Evolutionary conservation across 2,329 filamentous ascomycete genomes (phyloP).

Genomic region (Dactylonectria macrodidyma): DNA sequence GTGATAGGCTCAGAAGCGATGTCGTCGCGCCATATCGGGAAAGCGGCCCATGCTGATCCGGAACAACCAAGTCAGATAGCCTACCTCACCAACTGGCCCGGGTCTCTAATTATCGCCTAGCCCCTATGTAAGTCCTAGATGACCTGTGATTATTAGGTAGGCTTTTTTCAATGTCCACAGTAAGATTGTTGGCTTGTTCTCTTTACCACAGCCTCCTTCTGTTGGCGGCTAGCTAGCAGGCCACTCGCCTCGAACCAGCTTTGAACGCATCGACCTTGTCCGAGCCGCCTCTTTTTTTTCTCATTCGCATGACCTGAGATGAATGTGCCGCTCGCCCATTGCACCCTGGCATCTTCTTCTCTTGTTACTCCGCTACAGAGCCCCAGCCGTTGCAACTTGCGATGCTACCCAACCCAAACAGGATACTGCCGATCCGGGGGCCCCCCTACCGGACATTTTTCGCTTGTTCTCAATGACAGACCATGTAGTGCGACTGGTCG

Average conservation of each 20-base stretch:
- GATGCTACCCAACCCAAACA: conserved; percentile 21
- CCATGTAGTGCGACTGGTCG: background rate
- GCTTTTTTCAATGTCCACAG: background rate
- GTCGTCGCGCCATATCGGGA: conserved; percentile 17
- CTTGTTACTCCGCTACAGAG: background rate
- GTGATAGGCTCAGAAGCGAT: conserved; percentile 2
- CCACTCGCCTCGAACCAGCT: background rate
- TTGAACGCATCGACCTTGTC: background rate
- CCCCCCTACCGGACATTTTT: conserved; percentile 17
- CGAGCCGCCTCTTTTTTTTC: background rate
- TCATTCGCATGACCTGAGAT: conserved; percentile 1
- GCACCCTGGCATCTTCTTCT: background rate
- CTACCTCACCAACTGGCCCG: background rate
- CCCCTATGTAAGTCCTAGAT: background rate
- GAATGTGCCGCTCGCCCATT: background rate
- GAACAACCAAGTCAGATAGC: background rate
- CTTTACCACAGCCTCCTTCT: background rate
- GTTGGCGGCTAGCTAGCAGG: background rate
- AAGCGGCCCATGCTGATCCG: conserved; percentile 12
- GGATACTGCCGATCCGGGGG: conserved; percentile 42
- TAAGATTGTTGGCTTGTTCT: background rate
- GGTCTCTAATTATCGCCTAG: background rate
- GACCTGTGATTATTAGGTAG: background rate
- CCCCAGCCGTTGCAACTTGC: background rate
- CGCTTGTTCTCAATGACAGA: conserved; percentile 25